These are phyloP conservation scores for Thuidium tamariscinum DNA, from an alignment of 225 moss, liverwort and hornwort genomes.

Conservation along the genomic window DNA sequence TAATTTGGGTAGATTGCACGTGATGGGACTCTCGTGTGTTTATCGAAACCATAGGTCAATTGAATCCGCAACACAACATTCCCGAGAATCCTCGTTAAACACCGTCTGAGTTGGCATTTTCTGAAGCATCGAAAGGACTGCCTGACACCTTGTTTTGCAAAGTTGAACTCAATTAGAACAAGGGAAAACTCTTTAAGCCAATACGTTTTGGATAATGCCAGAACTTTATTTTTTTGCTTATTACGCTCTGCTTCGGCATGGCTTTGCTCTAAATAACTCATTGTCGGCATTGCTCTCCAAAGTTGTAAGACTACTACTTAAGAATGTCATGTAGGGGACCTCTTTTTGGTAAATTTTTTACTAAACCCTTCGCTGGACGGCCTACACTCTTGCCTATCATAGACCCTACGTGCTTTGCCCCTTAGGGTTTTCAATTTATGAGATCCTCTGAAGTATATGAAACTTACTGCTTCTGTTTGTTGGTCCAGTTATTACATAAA, in stretches of 20 bases:
- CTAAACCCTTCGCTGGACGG: not conserved
- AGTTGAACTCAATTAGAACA: not conserved
- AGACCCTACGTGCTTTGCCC: not conserved
- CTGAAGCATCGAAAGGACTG: not conserved
- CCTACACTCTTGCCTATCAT: not conserved
- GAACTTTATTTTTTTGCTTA: not conserved
- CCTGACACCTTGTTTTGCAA: not conserved
- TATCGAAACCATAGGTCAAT: not conserved
- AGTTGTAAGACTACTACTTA: not conserved
- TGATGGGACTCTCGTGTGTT: not conserved
- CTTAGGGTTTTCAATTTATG: not conserved
- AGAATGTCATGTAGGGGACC: not conserved
- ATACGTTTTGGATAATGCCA: not conserved
- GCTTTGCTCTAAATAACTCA: not conserved
- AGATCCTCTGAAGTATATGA: not conserved
- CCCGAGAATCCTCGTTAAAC: not conserved
- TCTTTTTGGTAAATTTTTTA: not conserved
- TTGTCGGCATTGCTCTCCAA: not conserved
- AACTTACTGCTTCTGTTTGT: not conserved
- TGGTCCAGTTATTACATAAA: conserved; percentile 71
- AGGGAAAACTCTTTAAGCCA: not conserved
- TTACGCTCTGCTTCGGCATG: not conserved
- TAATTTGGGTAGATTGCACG: not conserved
- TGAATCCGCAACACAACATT: not conserved
- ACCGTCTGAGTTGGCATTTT: not conserved